Evolutionary conservation across 306 rosid genomes (phyloP), one percentile per base, ranked within the genome.

Genomic region (Parietaria judaica): DNA sequence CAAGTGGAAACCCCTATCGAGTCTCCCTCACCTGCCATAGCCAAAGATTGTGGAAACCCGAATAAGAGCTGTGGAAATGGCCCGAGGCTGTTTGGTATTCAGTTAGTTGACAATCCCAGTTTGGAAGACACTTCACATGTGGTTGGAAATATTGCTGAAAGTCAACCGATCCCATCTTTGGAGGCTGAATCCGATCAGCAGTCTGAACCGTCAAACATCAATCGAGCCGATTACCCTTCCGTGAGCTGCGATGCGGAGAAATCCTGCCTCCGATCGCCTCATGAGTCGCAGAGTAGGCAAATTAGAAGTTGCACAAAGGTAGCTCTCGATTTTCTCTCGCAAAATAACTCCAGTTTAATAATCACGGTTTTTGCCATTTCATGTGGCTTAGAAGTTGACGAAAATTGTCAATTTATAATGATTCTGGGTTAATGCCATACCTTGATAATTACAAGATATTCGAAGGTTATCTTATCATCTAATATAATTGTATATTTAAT

Each of bases 261-360:
- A 72, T 88, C 96, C 37, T 80, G 86, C 65, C 59, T 88, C 73
- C 78, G 82, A 73, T 88, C 98, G 56, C 87, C 92, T 41, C 89
- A 76, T 51, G 98, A 88, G 73, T 80, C 78, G 36, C 96, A 85
- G 65, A 83, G 90, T 79, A 88, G 82, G 80, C 98, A 91, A 77
- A 91, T 80, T 67, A 84, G 98, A 69, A 91, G 98, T 71, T 91
- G 98, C 86, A 91, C 98, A 4, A 91, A 91, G 96, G 98, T 91
- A 80, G 66, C 68, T 54, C 14, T 45, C 41, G 15, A 13, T 8
- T 31, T 41, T 34, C 54, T 8, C 8, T 31, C 63, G 47, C 17
- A 23, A 45, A 35, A 34, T 58, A 11, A 15, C 6, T 41, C 38
- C 41, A 48, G 31, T 37, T 14, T 50, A 63, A 8, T 41, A 8